Percentiles rank a stretch among this genome's conserved stretches.
Conservation (phyloP, 352 stramenopile genomes). For the Phytopythium cucurbitacearum region DNA sequence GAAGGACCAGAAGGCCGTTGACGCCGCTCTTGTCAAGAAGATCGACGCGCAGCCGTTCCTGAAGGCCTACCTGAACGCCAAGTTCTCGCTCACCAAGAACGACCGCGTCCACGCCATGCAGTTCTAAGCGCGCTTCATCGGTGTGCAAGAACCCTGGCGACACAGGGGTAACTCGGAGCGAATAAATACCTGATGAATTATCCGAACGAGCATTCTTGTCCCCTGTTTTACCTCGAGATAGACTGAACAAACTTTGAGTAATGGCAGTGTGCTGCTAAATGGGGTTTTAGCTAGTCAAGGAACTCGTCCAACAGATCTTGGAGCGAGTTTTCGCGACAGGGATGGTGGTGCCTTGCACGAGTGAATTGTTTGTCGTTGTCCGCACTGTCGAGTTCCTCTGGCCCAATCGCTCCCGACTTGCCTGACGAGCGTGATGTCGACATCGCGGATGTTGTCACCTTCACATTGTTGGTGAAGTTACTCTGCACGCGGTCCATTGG, state of each 20-base stretch:
- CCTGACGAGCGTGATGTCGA: not conserved
- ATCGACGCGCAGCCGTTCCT: slow-evolving; percentile 90
- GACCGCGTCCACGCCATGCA: slow-evolving; percentile 98
- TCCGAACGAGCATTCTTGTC: slow-evolving; percentile 11
- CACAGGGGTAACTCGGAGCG: slow-evolving; percentile 5
- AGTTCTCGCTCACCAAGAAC: slow-evolving; percentile 97
- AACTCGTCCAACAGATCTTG: slow-evolving; percentile 78
- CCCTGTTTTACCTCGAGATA: not conserved
- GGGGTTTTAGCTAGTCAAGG: slow-evolving; percentile 17
- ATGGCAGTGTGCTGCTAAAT: too few relatives aligned
- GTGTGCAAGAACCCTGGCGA: too few relatives aligned
- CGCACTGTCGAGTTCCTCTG: slow-evolving; percentile 20
- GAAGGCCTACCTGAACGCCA: slow-evolving; percentile 98
- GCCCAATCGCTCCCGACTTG: slow-evolving; percentile 1
- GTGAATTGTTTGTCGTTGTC: slow-evolving; percentile 10
- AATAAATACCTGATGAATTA: slow-evolving; percentile 67
- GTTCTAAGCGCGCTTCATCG: slow-evolving; percentile 88
- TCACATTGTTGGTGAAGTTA: too few relatives aligned
- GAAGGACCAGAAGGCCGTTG: slow-evolving; percentile 98
- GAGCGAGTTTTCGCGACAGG: slow-evolving; percentile 40
- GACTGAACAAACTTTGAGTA: too few relatives aligned
- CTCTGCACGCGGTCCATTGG: too few relatives aligned
- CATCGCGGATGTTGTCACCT: too few relatives aligned
- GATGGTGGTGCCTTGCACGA: not conserved
- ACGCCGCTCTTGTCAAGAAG: slow-evolving; percentile 89